Base-by-base conservation (phyloP, 495 filamentous ascomycete species). In the Bacidia rubella region DNA sequence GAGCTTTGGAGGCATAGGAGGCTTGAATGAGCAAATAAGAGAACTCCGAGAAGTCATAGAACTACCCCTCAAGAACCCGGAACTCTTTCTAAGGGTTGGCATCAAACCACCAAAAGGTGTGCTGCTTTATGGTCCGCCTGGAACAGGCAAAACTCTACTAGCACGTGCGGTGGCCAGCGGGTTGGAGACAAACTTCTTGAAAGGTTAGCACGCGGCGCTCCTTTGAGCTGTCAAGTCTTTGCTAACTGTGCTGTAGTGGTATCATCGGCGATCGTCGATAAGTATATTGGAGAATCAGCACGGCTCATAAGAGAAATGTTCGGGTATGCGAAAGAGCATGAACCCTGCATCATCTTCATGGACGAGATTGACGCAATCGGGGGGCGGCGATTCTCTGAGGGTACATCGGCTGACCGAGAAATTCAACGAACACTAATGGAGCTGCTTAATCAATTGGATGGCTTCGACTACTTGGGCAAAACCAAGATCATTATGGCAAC, bases 401-500 rank as follows among this genome's bases (percentile, higher is more conserved):
- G 93, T 58, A 99, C 93, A 52, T 94, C 87, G 27, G 93, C 93
- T 22, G 93, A 99, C 72, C 84, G 93, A 58, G 93, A 99, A 68
- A 99, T 99, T 59, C 93, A 99, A 72, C 86, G 93, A 54, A 99
- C 93, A 38, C 75, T 99, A 55, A 99, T 99, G 93, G 93, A 99
- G 64, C 76, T 99, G 25, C 83, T 99, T 54, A 99, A 99, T 67
- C 93, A 99, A 66, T 80, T 99, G 43, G 93, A 99, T 66, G 93
- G 93, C 52, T 99, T 99, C 73, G 93, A 99, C 66, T 99, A 99
- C 67, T 76, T 99, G 3, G 93, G 93, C 52, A 94, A 96, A 77
- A 99, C 93, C 21, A 99, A 99, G 74, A 99, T 99, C 69, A 99
- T 97, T 72, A 99, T 99, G 93, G 93, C 93, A 24, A 99, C 93